phyloP scores from a whole-genome alignment of 306 rosid species.

The Fragaria ananassa region DNA sequence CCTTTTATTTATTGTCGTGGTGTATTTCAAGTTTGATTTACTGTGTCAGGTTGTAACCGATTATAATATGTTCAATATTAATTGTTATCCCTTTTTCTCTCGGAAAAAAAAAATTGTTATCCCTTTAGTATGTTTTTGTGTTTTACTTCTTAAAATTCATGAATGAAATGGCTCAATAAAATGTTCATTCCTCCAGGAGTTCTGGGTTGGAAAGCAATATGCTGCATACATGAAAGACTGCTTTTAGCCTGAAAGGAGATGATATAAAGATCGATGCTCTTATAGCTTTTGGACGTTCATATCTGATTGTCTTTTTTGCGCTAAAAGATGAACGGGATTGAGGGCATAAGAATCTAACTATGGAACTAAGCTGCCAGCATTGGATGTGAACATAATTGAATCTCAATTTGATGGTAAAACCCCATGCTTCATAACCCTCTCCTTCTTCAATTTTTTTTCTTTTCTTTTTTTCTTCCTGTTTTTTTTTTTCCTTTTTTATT shows the following conservation, averaged over 20 bases:
- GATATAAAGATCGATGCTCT: not conserved
- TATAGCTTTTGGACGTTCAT: not conserved
- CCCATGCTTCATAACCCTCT: not conserved
- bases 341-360: conserved; percentile 1
- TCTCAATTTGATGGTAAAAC: not conserved
- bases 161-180: not conserved
- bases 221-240: not conserved
- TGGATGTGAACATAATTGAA: conserved; percentile 4
- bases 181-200: not conserved
- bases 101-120: not conserved
- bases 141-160: not conserved
- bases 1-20: not conserved
- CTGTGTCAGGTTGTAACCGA: not conserved
- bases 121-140: not conserved
- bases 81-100: not conserved
- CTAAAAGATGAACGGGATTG: not conserved
- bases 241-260: conserved; percentile 5
- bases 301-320: not conserved
- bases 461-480: not conserved
- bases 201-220: not conserved
- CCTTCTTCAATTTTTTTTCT: no score
- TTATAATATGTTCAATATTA: not conserved
- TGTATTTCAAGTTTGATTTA: not conserved
- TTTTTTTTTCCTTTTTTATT: not conserved
- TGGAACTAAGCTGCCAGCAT: conserved; percentile 2